Evolutionary conservation across 1,284 basidiomycete species (phyloP).

Genomic region (Pseudozyma sp.): DNA sequence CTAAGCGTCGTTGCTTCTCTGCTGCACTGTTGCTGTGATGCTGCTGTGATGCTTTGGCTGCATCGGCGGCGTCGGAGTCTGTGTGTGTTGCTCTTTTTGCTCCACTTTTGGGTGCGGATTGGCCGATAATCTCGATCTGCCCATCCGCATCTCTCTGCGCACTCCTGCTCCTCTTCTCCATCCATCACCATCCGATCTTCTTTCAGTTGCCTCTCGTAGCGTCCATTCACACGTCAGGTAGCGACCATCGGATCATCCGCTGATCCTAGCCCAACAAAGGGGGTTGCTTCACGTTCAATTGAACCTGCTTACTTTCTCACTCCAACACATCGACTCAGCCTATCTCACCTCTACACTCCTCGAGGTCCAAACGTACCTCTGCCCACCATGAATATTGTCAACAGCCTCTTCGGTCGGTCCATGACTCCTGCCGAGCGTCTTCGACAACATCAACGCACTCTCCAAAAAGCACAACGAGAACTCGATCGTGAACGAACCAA

Average conservation of each 20-base stretch:
- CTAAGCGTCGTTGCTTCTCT: constrained; percentile 8
- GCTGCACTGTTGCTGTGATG: neutral
- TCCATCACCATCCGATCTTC: constrained; percentile 3
- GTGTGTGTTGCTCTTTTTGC: constrained; percentile 17
- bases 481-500: constrained; percentile 94
- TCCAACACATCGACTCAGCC: neutral
- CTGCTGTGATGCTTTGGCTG: neutral
- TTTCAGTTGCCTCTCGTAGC: neutral
- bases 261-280: no score
- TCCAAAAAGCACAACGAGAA: constrained; percentile 96
- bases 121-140: constrained; percentile 4
- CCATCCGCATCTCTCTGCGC: constrained; percentile 4
- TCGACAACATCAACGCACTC: constrained; percentile 92
- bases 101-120: constrained; percentile 8
- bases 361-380: neutral
- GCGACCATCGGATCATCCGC: constrained; percentile 12
- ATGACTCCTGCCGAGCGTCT: constrained; percentile 95
- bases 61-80: constrained; percentile 13
- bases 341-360: no score
- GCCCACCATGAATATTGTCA: constrained; percentile 51
- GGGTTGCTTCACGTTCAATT: no score
- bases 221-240: neutral
- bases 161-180: no score
- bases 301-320: neutral
- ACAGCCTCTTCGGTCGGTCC: constrained; percentile 80